Conservation (phyloP, 768 basidiomycete species). For the Suillus americanus region DNA sequence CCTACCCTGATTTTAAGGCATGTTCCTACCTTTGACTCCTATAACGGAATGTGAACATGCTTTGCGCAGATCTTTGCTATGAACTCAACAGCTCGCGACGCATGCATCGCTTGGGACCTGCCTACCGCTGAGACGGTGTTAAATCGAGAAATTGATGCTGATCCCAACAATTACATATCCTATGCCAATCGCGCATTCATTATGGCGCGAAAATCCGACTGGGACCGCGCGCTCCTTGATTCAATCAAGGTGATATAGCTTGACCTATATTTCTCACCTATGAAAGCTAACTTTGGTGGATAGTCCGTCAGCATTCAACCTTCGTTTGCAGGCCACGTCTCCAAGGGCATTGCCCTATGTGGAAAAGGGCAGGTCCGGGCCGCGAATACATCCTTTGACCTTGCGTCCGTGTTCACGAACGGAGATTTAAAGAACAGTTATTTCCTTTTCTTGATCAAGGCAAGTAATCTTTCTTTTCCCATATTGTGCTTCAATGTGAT, state of each 20-base stretch:
- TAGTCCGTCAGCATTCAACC: not conserved
- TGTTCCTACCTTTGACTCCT: not conserved
- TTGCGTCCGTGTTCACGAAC: not conserved
- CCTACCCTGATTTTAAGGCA: not conserved
- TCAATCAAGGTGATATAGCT: not conserved
- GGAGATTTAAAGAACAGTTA: not conserved
- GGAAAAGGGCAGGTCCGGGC: not conserved
- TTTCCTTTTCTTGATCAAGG: not conserved
- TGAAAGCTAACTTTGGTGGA: not conserved
- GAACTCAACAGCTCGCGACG: not conserved
- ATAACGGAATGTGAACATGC: not conserved
- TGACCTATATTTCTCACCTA: too few species aligned
- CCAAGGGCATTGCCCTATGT: not conserved
- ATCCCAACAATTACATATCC: not conserved
- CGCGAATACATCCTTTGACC: not conserved
- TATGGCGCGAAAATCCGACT: not conserved
- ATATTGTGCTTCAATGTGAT: not conserved
- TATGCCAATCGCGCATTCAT: not conserved
- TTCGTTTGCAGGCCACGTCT: not conserved
- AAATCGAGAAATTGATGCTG: not conserved
- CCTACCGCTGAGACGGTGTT: not conserved
- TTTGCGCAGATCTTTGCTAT: not conserved
- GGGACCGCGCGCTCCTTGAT: not conserved
- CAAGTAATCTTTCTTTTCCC: not conserved
- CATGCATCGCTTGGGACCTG: not conserved